These are phyloP conservation scores for Babesia sp. DNA, from an alignment of 169 alveolate genomes.

Conservation along the genomic window DNA sequence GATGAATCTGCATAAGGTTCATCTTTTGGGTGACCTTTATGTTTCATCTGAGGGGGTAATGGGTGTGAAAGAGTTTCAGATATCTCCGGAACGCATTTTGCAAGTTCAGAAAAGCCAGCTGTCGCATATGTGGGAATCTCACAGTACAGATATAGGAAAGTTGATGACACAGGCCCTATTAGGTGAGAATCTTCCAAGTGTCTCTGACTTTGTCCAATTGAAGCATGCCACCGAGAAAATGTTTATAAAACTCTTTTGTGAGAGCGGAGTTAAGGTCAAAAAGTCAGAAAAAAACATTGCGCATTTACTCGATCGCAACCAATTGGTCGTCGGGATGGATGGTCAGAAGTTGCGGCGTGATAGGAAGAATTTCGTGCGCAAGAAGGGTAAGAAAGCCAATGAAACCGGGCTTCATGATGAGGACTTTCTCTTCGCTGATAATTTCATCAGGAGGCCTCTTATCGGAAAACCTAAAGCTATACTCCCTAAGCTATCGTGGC, in stretches of 20 bases:
- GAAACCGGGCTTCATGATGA: background rate
- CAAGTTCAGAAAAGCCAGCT: slow-evolving; percentile 32
- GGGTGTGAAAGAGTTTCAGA: background rate
- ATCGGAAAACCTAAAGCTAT: background rate
- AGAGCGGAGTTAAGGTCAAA: slow-evolving; percentile 44
- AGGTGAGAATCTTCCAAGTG: slow-evolving; percentile 40
- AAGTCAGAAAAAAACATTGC: background rate
- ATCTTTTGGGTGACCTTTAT: slow-evolving; percentile 24
- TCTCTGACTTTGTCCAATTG: slow-evolving; percentile 27
- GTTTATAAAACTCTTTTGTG: slow-evolving; percentile 51
- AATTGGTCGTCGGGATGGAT: background rate
- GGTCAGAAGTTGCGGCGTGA: background rate
- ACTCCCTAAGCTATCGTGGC: background rate
- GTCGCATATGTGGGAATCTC: slow-evolving; percentile 49
- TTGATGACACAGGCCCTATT: slow-evolving; percentile 55
- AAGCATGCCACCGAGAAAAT: slow-evolving; percentile 16
- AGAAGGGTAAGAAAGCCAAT: background rate
- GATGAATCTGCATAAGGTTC: slow-evolving; percentile 44
- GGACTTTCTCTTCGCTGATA: background rate
- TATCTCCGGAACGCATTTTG: slow-evolving; percentile 4
- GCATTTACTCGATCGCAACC: background rate
- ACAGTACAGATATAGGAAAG: slow-evolving; percentile 61
- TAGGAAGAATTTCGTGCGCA: background rate
- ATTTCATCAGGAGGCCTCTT: background rate
- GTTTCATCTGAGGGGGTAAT: slow-evolving; percentile 6